Percentiles rank a stretch among this genome's conserved stretches.
Evolutionary conservation across 257 asterid genomes (phyloP).

Genomic region (Misopates orontium): DNA sequence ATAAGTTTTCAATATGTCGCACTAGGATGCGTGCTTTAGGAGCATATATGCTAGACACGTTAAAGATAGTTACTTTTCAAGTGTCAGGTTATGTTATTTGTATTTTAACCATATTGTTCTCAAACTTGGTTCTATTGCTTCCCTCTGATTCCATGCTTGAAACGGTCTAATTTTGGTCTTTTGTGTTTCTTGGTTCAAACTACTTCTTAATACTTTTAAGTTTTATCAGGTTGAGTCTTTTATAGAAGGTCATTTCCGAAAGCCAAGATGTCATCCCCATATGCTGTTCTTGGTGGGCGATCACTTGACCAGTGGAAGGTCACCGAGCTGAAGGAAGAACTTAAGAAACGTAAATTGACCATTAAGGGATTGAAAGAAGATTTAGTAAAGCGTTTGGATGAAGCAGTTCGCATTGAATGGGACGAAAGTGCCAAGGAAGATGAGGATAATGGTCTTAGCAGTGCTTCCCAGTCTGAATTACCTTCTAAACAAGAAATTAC

Average conservation of each 20-base stretch:
- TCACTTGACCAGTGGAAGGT: conserved; percentile 94
- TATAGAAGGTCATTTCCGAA: conserved; percentile 22
- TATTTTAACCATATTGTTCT: too few relatives aligned
- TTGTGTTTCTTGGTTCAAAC: too few relatives aligned
- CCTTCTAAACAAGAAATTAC: conserved; percentile 30
- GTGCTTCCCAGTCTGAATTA: conserved; percentile 33
- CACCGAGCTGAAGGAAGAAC: conserved; percentile 90
- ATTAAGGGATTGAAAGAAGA: conserved; percentile 83
- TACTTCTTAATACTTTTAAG: too few relatives aligned
- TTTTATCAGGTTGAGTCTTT: conserved; percentile 33
- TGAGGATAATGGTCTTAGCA: conserved; percentile 29
- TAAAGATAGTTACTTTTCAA: too few relatives aligned
- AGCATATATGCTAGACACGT: too few relatives aligned
- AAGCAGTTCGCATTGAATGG: conserved; percentile 60
- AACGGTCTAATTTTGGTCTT: too few relatives aligned
- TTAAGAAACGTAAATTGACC: conserved; percentile 66
- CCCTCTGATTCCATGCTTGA: too few relatives aligned
- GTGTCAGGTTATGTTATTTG: too few relatives aligned
- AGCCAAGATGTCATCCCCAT: conserved; percentile 74
- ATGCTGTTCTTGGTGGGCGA: conserved; percentile 55
- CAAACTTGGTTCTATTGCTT: too few relatives aligned
- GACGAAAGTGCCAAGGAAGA: conserved; percentile 31
- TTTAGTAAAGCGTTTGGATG: conserved; percentile 70
- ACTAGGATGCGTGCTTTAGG: too few relatives aligned
- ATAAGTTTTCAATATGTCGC: too few relatives aligned